Conservation (phyloP, 495 filamentous ascomycete species). For the Daldinia concentrica region DNA sequence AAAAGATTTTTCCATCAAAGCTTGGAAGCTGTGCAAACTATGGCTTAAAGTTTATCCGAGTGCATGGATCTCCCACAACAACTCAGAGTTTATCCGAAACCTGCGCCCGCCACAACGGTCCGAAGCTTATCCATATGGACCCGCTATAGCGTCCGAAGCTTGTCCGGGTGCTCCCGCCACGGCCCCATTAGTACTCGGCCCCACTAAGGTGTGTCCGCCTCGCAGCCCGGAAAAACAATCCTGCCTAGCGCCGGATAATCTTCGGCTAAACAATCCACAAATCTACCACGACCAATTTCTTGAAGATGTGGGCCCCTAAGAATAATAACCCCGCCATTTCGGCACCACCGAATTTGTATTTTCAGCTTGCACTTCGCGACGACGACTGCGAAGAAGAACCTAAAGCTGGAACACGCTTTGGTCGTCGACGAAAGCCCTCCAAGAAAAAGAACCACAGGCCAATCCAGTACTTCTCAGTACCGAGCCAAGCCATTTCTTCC, state of each 20-base stretch:
- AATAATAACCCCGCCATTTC: constrained; percentile 6
- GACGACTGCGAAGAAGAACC: background rate
- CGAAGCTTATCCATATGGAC: no score
- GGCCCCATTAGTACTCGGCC: no score
- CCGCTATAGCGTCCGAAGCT: no score
- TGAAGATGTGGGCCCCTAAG: constrained; percentile 1
- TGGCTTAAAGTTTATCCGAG: no score
- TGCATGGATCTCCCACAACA: no score
- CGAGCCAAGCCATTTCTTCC: background rate
- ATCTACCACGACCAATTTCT: background rate
- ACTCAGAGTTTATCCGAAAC: no score
- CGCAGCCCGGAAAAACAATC: background rate
- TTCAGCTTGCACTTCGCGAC: background rate
- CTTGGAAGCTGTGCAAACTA: no score
- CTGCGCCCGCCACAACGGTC: no score
- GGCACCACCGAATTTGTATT: constrained; percentile 8
- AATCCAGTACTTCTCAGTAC: background rate
- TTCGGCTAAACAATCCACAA: background rate
- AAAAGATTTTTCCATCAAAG: no score
- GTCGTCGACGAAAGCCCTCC: background rate
- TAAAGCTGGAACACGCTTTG: background rate
- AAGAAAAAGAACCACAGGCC: background rate
- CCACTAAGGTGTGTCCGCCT: no score
- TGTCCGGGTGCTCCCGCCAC: no score
- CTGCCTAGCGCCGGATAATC: background rate